Evolutionary conservation across 768 basidiomycete genomes (phyloP), one percentile per base, ranked within the genome.

Genomic region (Hortiboletus flavorubellus): DNA sequence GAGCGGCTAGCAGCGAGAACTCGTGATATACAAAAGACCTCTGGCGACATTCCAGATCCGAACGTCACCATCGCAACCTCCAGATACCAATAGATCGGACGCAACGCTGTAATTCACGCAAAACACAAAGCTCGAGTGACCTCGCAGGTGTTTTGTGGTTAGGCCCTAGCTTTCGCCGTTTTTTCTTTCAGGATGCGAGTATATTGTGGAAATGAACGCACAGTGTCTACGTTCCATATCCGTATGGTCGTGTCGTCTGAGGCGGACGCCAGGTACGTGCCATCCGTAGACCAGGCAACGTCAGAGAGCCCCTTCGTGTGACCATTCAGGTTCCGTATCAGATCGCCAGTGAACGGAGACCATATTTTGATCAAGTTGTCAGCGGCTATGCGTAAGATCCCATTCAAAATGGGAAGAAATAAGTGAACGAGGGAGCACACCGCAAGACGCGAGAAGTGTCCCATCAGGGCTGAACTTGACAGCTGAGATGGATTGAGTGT

Each of bases 391-490:
- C n/a, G 16, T 5, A 49, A 9, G 5, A n/a, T 23, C 8, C 8
- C 4, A 23, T 53, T 3, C 16, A 37, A 39, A 33, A 29, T 42
- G 18, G 39, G 42, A 43, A n/a, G 29, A 11, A 46, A 53, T 54
- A 56, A 16, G 21, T 5, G 29, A n/a, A 34, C 42, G 42, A 48
- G 8, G 18, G 33, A 33, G 75, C 87, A 54, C 66, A 95, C 94
- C 86, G 62, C 88, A 91, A n/a, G 92, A 93, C 16, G 93, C 93
- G 21, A 97, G 76, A 15, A 87, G 72, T 21, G 81, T 81, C 10
- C 95, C 95, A 67, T 96, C 90, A 0, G 89, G 89, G 64, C 92
- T 93, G 70, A 97, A 98, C 69, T 91, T 92, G 56, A 95, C 86
- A 18, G 92, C 85, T 30, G 93, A 93, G 49, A 97, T 86, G 0